Evolutionary conservation across 768 basidiomycete species (phyloP).

Genomic region (Rhodotorula graminis): DNA sequence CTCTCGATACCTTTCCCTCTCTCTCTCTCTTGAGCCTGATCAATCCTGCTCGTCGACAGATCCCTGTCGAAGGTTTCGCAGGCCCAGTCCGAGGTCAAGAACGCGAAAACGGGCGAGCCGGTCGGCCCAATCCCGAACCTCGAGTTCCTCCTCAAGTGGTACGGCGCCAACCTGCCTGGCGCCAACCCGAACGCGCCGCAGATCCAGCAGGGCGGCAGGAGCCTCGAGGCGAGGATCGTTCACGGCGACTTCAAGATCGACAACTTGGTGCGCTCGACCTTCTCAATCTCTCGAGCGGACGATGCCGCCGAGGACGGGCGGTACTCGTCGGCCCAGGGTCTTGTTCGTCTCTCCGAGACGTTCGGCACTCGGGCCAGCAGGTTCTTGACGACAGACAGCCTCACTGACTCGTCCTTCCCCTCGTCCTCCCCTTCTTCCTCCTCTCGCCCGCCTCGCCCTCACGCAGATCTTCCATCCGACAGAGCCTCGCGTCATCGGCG

Average conservation of each 20-base stretch:
- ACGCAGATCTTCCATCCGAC: conserved; percentile 70
- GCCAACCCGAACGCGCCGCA: conserved; percentile 49
- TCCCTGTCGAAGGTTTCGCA: conserved; percentile 74
- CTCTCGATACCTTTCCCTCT: neutral
- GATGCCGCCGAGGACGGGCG: too few relatives aligned
- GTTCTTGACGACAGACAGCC: too few relatives aligned
- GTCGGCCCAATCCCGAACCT: conserved; percentile 71
- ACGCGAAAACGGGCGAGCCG: conserved; percentile 59
- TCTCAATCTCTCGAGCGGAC: neutral
- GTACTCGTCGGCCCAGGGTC: too few relatives aligned
- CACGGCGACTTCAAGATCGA: conserved; percentile 99
- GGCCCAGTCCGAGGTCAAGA: conserved; percentile 66
- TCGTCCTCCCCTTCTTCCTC: neutral
- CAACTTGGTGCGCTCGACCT: conserved; percentile 61
- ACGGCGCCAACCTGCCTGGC: conserved; percentile 61
- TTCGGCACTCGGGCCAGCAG: too few relatives aligned
- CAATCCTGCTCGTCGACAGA: conserved; percentile 48
- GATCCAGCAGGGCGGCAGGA: neutral
- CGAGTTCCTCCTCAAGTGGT: conserved; percentile 70
- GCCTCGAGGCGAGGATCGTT: conserved; percentile 62
- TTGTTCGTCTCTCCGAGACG: too few relatives aligned
- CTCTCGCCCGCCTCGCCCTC: neutral
- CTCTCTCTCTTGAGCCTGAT: too few relatives aligned
- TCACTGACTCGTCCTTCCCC: too few relatives aligned
- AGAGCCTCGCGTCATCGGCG: conserved; percentile 85